Evolutionary conservation across 2,329 filamentous ascomycete genomes (phyloP), one percentile per base, ranked within the genome.

Genomic region (Waltergamsia citrina): DNA sequence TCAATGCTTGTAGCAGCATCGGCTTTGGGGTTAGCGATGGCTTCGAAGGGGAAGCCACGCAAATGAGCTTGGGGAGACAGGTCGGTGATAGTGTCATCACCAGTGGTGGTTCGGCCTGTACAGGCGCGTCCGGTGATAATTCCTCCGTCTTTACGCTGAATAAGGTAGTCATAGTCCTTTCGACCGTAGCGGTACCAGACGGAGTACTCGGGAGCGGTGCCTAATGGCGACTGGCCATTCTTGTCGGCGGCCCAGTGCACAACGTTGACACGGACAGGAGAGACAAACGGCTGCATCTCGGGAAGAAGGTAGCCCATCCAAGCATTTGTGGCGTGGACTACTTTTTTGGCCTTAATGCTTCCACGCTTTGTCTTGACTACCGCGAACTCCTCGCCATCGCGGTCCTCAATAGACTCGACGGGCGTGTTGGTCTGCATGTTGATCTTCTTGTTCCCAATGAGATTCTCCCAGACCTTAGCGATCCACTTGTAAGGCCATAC

Each of bases 321-420:
- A n/a, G 35, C 48, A 22, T 52, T 52, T 7, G 47, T 48, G 5
- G 47, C 46, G 17, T 50, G 45, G 1, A 52, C 36, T 10, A 52
- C 38, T 5, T 43, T 33, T 4, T 27, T 37, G 6, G 44, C 42
- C 14, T 31, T 32, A 11, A 50, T 43, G 7, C 25, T 33, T 4
- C 49, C 49, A 4, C 44, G 40, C 16, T 38, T 32, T 4, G 49
- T 48, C 14, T 38, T 16, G 6, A 48, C 36, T 6, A 32, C 31
- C 28, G 41, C 38, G 16, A 36, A 41, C 4, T 37, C 37, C 5
- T 32, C 26, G 2, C 19, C 18, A 7, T 32, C 30, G 2, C 15
- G 15, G 10, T 44, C 38, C 7, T 25, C 16, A 24, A 50, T 33
- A 1, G 27, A 15, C 4, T 18, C 15, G 2, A 49, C 47, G 2